Evolutionary conservation across 176 grass and related monocot species (phyloP).

Genomic region (Miscanthus lutarioriparius): DNA sequence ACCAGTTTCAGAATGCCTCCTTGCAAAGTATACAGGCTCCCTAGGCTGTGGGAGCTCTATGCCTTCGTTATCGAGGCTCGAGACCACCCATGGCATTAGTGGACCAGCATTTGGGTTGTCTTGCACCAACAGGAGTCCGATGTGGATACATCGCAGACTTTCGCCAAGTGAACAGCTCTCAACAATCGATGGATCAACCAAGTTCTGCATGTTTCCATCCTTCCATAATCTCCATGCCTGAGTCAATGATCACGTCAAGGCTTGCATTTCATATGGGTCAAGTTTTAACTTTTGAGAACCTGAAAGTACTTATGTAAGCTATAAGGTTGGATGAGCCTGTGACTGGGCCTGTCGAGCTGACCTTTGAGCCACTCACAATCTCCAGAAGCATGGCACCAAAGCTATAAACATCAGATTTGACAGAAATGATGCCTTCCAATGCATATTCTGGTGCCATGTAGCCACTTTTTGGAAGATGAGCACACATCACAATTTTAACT

Average conservation of each 20-base stretch:
- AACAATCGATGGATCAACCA: conserved; percentile 20
- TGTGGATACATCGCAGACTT: conserved; percentile 32
- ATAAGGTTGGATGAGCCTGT: conserved; percentile 28
- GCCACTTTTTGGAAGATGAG: conserved; percentile 29
- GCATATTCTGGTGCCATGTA: conserved; percentile 64
- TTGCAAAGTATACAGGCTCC: conserved; percentile 3
- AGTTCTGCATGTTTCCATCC: background rate
- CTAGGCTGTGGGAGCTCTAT: conserved; percentile 27
- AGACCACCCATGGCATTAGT: conserved; percentile 35
- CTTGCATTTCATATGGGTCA: background rate
- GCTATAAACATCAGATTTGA: conserved; percentile 52
- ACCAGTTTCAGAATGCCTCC: background rate
- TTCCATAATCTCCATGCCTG: conserved; percentile 59
- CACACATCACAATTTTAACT: background rate
- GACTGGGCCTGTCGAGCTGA: background rate
- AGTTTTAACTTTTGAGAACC: background rate
- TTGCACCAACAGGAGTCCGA: conserved; percentile 39
- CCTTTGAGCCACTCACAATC: conserved; percentile 53
- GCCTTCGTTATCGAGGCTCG: conserved; percentile 35
- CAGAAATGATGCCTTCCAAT: conserved; percentile 46
- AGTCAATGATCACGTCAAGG: background rate
- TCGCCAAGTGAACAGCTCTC: conserved; percentile 20
- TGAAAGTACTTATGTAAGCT: conserved; percentile 32
- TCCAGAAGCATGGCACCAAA: conserved; percentile 46
- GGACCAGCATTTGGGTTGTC: conserved; percentile 41